A percentile compares a stretch with the other conserved stretches of the same genome.
Evolutionary conservation across 208 protist genomes (phyloP).

Genomic region (Crithidia bombi): DNA sequence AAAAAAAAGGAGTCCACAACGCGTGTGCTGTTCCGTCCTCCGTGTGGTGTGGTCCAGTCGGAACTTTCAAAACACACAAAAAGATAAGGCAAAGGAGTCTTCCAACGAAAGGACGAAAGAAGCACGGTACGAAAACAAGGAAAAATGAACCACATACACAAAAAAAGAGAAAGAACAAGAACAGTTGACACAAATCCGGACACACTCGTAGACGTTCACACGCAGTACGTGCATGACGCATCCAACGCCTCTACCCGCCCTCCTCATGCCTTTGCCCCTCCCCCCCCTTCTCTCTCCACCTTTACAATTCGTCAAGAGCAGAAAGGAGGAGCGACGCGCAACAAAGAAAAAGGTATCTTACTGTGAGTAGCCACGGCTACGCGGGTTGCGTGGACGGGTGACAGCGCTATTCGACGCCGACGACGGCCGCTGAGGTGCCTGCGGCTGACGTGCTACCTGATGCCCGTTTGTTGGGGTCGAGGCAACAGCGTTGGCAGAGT

Average conservation of each 20-base stretch:
- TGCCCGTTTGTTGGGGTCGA: constrained; percentile 22
- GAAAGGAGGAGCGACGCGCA: background rate
- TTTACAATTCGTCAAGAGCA: background rate
- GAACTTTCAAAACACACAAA: too few relatives aligned
- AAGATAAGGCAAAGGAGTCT: too few relatives aligned
- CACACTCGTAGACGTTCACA: too few relatives aligned
- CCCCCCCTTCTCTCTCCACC: too few relatives aligned
- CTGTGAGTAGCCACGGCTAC: constrained; percentile 38
- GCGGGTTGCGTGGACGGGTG: constrained; percentile 13
- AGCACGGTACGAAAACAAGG: background rate
- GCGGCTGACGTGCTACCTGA: constrained; percentile 19
- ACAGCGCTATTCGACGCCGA: constrained; percentile 28
- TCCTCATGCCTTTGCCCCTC: too few relatives aligned
- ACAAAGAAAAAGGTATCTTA: constrained; percentile 1
- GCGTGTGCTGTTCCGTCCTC: too few relatives aligned
- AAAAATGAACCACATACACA: constrained; percentile 7
- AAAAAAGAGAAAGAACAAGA: background rate
- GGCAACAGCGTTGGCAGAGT: constrained; percentile 18
- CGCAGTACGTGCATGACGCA: too few relatives aligned
- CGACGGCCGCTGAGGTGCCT: constrained; percentile 24
- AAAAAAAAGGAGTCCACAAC: too few relatives aligned
- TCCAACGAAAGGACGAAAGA: too few relatives aligned
- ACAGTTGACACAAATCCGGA: too few relatives aligned
- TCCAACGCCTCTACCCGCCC: too few relatives aligned
- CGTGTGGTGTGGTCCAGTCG: too few relatives aligned